Conservation (phyloP, 192 early-diverging fungal genomes). For the Coemansia furcata region DNA sequence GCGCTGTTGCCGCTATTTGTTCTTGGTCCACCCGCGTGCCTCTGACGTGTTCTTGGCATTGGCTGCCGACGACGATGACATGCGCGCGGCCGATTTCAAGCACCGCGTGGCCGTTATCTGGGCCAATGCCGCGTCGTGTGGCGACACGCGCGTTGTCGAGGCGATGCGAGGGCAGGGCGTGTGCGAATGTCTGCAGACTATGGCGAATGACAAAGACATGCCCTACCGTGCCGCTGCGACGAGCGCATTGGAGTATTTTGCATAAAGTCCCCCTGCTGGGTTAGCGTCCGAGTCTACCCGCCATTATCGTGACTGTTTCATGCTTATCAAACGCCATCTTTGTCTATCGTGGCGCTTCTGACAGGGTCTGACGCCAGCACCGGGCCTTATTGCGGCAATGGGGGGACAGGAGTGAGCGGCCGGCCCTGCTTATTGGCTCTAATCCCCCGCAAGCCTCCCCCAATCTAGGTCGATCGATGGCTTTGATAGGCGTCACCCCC, state of each 20-base stretch:
- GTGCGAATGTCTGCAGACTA: conserved; percentile 1
- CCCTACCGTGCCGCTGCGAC: conserved; percentile 28
- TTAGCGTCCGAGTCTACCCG: neutral
- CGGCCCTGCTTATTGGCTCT: neutral
- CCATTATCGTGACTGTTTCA: too few species aligned
- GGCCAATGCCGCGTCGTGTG: conserved; percentile 36
- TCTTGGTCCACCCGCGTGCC: conserved; percentile 36
- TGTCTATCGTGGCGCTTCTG: neutral
- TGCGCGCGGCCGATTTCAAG: conserved; percentile 6
- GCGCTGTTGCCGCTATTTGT: conserved; percentile 39
- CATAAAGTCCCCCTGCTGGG: neutral
- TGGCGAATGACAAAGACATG: conserved; percentile 18
- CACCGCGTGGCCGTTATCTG: conserved; percentile 43
- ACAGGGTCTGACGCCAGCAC: neutral
- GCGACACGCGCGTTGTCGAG: conserved; percentile 15
- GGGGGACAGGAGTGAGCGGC: neutral
- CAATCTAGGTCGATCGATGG: conserved; percentile 3
- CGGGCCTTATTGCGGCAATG: neutral
- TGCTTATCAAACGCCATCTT: neutral
- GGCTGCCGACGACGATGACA: neutral
- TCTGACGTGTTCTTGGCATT: conserved; percentile 19
- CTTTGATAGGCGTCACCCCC: neutral
- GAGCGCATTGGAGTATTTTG: conserved; percentile 9
- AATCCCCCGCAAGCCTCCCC: neutral
- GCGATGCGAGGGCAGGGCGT: conserved; percentile 6